These are phyloP conservation scores for Taphrina deformans DNA, from an alignment of 1,139 yeast species.

Conservation along the genomic window DNA sequence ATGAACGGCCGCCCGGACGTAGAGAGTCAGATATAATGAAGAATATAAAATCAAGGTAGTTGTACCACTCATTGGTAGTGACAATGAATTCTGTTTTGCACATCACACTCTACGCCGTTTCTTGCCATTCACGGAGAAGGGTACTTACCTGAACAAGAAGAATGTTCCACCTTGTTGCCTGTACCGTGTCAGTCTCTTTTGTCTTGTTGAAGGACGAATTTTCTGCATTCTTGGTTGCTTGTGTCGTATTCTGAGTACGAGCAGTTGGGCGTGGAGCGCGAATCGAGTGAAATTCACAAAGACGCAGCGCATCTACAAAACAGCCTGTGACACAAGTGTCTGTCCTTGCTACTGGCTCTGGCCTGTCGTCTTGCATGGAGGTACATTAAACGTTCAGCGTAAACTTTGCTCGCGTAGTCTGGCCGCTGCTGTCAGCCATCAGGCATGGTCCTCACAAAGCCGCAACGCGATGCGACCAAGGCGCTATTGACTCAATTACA, in stretches of 20 bases:
- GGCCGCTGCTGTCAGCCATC: too few species aligned
- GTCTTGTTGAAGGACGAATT: background rate
- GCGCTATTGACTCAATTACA: slow-evolving; percentile 6
- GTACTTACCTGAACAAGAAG: background rate
- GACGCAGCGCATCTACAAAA: background rate
- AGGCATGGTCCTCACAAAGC: slow-evolving; percentile 20
- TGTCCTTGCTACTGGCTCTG: background rate
- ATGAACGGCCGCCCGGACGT: background rate
- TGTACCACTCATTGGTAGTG: slow-evolving; percentile 14
- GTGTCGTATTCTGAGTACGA: background rate
- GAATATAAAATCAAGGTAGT: slow-evolving; percentile 4
- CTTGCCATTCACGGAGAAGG: background rate
- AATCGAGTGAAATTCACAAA: background rate
- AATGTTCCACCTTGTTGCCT: too few species aligned
- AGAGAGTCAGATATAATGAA: background rate
- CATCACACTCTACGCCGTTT: background rate
- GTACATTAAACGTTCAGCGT: background rate
- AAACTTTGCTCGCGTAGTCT: too few species aligned
- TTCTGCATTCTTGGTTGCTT: background rate
- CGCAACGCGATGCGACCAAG: slow-evolving; percentile 20
- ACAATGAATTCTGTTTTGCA: slow-evolving; percentile 10
- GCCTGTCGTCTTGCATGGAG: background rate
- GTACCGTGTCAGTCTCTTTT: too few species aligned
- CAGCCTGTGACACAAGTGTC: background rate
- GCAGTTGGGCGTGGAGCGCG: background rate